Base-by-base conservation (phyloP, 768 basidiomycete genomes). In the Calocybe cyanea region DNA sequence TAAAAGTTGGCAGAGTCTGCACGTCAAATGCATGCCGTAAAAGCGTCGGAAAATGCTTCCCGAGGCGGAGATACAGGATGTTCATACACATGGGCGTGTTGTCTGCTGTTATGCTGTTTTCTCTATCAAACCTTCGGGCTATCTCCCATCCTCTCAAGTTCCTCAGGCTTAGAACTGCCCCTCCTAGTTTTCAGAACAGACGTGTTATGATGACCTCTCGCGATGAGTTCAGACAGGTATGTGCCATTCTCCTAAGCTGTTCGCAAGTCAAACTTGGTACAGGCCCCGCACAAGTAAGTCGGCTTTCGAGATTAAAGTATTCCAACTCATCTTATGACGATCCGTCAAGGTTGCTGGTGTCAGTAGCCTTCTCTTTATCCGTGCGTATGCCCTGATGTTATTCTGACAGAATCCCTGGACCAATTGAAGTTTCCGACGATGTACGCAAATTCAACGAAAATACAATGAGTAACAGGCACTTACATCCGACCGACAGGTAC, bases 381-480 rank as follows among this genome's bases (percentile, higher is more conserved):
- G 45, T 46, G 9, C 14, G 17, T 25, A 21, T 23, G 40, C 28
- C 19, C 39, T 43, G 38, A 48, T 38, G 53, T 57, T 30, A 14
- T 5, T 35, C 14, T 35, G 14, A 25, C 50, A 83, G 80, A 44
- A 78, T 83, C 47, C 81, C 81, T 43, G 81, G 81, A 14, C 81
- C 81, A 19, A 80, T 81, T 52, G 81, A 83, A 57, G 69, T 83
- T 45, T 60, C 75, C 28, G 75, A 78, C 60, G 72, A 75, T 53
- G 67, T 67, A 45, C 20, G 55, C 42, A 6, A 28, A 6, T 28
- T 28, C 25, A 28, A 36, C 25, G 20, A n/a, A 20, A 11, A 39
- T 17, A 7, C 18, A 7, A 15, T 33, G 37, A 20, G 3, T 40
- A 5, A 13, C n/a, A 4, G 10, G 23, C 7, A 40, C 24, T 36